Conservation (phyloP, 164 flowering plant genomes). For the Liquidambar formosana region DNA sequence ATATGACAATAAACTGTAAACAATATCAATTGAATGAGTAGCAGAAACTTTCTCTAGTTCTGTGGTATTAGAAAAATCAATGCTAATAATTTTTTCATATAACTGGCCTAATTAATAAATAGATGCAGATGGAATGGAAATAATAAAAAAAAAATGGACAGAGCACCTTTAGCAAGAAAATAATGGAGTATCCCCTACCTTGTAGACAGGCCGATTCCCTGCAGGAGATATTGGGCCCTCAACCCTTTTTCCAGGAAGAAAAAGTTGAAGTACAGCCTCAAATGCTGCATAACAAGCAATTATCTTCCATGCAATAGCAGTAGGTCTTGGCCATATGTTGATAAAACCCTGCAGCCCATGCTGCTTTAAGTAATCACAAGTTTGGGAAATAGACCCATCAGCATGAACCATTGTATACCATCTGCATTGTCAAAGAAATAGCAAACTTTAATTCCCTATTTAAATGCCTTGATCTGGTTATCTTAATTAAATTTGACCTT, state of each 20-base stretch:
- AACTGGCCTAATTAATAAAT: background rate
- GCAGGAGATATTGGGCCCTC: slow-evolving; percentile 91
- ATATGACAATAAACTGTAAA: background rate
- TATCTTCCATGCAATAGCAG: slow-evolving; percentile 76
- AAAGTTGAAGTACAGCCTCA: slow-evolving; percentile 91
- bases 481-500: no score
- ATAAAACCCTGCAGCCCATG: slow-evolving; percentile 69
- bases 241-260: slow-evolving; percentile 87
- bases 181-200: slow-evolving; percentile 39
- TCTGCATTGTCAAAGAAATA: slow-evolving; percentile 41
- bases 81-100: background rate
- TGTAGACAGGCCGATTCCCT: slow-evolving; percentile 87
- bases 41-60: background rate
- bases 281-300: slow-evolving; percentile 79
- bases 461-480: no score
- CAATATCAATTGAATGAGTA: background rate
- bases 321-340: slow-evolving; percentile 84
- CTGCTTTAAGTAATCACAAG: slow-evolving; percentile 59
- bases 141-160: background rate
- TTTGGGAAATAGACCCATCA: slow-evolving; percentile 77
- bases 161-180: background rate
- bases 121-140: no score
- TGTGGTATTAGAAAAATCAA: background rate
- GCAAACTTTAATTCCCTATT: background rate
- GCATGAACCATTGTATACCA: slow-evolving; percentile 98